Evolutionary conservation across 2,329 filamentous ascomycete genomes (phyloP).

Genomic region (Penicillium sp.): DNA sequence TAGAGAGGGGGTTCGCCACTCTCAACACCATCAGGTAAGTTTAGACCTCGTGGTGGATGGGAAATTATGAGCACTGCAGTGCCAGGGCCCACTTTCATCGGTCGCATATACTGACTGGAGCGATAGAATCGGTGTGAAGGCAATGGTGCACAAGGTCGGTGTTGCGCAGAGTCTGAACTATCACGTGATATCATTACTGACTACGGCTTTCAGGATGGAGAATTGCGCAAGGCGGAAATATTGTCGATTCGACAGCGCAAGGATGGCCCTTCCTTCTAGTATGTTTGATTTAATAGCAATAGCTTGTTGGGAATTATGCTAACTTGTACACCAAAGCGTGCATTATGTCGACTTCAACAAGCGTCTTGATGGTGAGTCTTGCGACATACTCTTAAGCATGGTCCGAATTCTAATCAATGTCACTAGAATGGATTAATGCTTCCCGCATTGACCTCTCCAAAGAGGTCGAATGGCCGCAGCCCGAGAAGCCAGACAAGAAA

Average conservation of each 20-base stretch:
- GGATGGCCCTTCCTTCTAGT: constrained; percentile 81
- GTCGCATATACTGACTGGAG: constrained; percentile 32
- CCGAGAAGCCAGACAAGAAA: constrained; percentile 82
- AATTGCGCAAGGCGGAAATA: constrained; percentile 88
- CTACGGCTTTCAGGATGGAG: constrained; percentile 57
- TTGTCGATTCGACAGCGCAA: constrained; percentile 89
- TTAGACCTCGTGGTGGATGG: constrained; percentile 7
- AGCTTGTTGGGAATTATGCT: constrained; percentile 4
- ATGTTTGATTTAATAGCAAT: constrained; percentile 16
- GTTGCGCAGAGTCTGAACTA: constrained; percentile 18
- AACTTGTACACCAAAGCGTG: constrained; percentile 49
- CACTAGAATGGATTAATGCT: constrained; percentile 80
- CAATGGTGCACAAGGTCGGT: constrained; percentile 65
- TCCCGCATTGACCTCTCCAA: constrained; percentile 77
- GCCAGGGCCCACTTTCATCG: constrained; percentile 26
- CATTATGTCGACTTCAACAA: constrained; percentile 99
- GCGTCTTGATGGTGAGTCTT: constrained; percentile 54
- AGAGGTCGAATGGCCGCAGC: constrained; percentile 94
- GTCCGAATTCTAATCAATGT: constrained; percentile 32
- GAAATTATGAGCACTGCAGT: constrained; percentile 1
- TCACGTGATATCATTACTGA: constrained; percentile 33
- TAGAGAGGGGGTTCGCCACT: constrained; percentile 77
- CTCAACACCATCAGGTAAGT: constrained; percentile 73
- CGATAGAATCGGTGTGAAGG: constrained; percentile 62
- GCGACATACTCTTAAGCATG: neutral